phyloP scores from a whole-genome alignment of 2,329 filamentous ascomycete genomes.

The Fusarium camptoceras region DNA sequence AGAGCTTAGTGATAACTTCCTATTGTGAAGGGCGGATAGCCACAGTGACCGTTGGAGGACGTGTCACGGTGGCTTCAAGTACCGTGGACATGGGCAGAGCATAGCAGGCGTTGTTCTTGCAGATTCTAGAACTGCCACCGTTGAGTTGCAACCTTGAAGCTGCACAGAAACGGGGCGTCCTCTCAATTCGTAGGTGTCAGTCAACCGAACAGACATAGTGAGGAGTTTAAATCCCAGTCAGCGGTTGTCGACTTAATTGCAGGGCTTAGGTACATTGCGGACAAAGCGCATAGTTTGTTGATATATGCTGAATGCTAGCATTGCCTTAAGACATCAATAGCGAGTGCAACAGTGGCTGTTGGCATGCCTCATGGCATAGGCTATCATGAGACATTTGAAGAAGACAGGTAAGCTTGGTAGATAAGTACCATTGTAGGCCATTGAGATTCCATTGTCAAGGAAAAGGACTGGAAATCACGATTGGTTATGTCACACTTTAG shows the following conservation, averaged over 20 bases:
- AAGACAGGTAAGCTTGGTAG: constrained; percentile 1
- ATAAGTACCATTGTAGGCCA: neutral
- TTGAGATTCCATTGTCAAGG: neutral
- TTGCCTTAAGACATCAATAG: neutral
- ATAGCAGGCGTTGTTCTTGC: constrained; percentile 16
- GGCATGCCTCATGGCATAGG: constrained; percentile 9
- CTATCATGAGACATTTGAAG: constrained; percentile 22
- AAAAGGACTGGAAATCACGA: neutral
- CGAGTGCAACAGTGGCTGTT: constrained; percentile 11
- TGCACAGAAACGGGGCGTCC: constrained; percentile 28
- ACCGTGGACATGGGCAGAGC: constrained; percentile 16
- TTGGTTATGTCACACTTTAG: neutral
- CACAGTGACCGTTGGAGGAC: constrained; percentile 41
- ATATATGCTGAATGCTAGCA: neutral
- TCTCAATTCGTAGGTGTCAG: constrained; percentile 21
- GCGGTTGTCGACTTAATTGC: neutral
- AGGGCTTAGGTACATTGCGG: neutral
- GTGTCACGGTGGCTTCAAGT: constrained; percentile 40
- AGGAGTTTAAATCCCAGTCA: constrained; percentile 1
- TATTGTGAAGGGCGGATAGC: constrained; percentile 23
- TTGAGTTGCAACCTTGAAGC: constrained; percentile 28
- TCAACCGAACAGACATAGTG: constrained; percentile 5
- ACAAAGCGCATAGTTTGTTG: neutral
- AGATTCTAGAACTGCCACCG: constrained; percentile 21
- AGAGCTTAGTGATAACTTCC: constrained; percentile 28